Evolutionary conservation across 257 asterid species (phyloP).

Genomic region (Agastache rugosa): DNA sequence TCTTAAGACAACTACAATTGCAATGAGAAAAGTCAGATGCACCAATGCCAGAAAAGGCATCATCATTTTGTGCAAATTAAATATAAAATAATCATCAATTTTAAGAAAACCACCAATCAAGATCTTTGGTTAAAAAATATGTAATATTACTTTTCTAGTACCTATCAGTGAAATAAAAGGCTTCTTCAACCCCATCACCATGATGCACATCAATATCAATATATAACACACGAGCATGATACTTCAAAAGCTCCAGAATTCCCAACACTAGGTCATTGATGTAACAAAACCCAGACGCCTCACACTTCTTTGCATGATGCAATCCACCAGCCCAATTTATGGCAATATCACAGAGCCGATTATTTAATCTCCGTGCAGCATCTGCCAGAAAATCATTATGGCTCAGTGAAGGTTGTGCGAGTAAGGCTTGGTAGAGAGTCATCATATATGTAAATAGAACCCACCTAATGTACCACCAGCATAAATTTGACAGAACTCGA

Average conservation of each 20-base stretch:
- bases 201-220: slow-evolving; percentile 99
- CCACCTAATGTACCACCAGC: slow-evolving; percentile 99
- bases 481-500: slow-evolving; percentile 97
- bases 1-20: slow-evolving; percentile 23
- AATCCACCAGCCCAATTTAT: slow-evolving; percentile 99
- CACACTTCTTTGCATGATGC: slow-evolving; percentile 99
- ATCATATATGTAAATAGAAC: slow-evolving; percentile 20
- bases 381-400: slow-evolving; percentile 52
- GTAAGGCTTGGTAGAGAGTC: slow-evolving; percentile 22
- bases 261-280: slow-evolving; percentile 96
- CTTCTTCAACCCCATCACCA: slow-evolving; percentile 99
- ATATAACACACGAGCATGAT: slow-evolving; percentile 93
- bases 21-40: neutral
- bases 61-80: neutral
- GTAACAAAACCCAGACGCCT: slow-evolving; percentile 99
- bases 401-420: slow-evolving; percentile 31
- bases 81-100: slow-evolving; percentile 5
- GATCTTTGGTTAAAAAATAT: slow-evolving; percentile 5
- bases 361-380: slow-evolving; percentile 96
- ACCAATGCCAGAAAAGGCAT: slow-evolving; percentile 1
- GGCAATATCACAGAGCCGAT: slow-evolving; percentile 87
- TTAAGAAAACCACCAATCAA: neutral
- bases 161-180: slow-evolving; percentile 97
- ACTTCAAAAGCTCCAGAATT: slow-evolving; percentile 93
- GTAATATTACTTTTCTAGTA: slow-evolving; percentile 33